Evolutionary conservation across 257 asterid genomes (phyloP).

Genomic region (Mentha longifolia): DNA sequence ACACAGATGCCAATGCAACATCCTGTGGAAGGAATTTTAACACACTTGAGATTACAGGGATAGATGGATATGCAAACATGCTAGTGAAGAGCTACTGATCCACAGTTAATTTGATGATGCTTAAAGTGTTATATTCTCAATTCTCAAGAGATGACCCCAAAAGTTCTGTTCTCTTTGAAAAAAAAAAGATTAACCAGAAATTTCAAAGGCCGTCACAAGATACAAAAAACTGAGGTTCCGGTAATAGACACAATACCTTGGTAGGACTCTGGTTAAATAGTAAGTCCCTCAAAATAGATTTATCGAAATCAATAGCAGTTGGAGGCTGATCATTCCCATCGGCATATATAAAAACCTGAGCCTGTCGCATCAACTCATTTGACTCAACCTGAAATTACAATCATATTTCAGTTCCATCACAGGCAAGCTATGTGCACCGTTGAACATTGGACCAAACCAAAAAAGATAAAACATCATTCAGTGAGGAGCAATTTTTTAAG

Average conservation of each 20-base stretch:
- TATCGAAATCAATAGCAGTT: constrained; percentile 87
- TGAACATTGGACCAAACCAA: neutral
- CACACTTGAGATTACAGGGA: neutral
- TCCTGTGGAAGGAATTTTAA: constrained; percentile 56
- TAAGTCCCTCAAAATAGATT: constrained; percentile 75
- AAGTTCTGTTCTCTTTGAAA: neutral
- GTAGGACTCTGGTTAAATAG: constrained; percentile 92
- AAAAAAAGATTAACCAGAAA: neutral
- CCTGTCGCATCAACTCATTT: constrained; percentile 80
- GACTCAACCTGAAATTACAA: constrained; percentile 67
- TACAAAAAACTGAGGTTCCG: neutral
- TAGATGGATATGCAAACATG: neutral
- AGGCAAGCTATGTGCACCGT: neutral
- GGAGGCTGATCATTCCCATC: constrained; percentile 83
- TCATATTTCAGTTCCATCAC: constrained; percentile 25
- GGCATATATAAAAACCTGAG: constrained; percentile 83
- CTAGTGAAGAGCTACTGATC: constrained; percentile 1
- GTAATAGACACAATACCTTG: constrained; percentile 56
- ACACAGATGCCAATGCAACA: constrained; percentile 92
- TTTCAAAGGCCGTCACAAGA: neutral
- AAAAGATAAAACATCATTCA: neutral
- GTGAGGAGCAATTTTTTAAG: neutral
- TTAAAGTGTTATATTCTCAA: neutral
- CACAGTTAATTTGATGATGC: neutral
- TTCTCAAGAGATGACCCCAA: neutral